Evolutionary conservation across 108 stramenopile species (phyloP), one percentile per base, ranked within the genome.

Genomic region (Skeletonema grethae): DNA sequence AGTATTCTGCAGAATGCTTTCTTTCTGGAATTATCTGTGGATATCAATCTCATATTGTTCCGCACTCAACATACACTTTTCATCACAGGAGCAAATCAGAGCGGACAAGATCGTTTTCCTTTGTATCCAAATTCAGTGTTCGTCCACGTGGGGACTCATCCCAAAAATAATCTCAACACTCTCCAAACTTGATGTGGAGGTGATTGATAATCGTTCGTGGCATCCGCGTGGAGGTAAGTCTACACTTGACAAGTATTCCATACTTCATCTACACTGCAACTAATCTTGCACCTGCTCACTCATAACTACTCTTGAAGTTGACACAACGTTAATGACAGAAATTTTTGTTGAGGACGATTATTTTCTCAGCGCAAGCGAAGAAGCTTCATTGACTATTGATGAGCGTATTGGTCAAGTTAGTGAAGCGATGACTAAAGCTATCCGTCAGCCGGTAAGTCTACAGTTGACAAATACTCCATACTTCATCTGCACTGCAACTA

Each of bases 161-260:
- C 82, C 84, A 7, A 72, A 82, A 38, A 70, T 91, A 16, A 91
- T 91, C 76, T 38, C 60, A 9, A 76, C 75, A 3, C 75, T 91
- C 67, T 75, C 56, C 7, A 67, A 76, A 55, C 68, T 85, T 12
- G 62, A 79, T 4, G 70, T 92, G 38, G 91, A 92, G 35, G 82
- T 89, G 6, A 92, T 92, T 80, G 91, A 92, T 56, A 87, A 92
- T 67, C 69, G 91, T 22, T 86, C 88, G 3, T 92, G 91, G 91
- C 85, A 85, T 58, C 84, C 91, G 11, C 77, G 91, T 22, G 88
- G 88, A 1, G 25, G 25, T 28, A 28, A 28, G 25, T 28, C 25
- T 28, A 28, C 25, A 28, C 25, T 0, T 28, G 25, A 28, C 25
- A 28, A 28, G 1, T 28, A 28, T 28, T 28, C 25, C 25, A 28